Evolutionary conservation across 2,329 filamentous ascomycete species (phyloP).

Genomic region (Fusarium nisikadoi): DNA sequence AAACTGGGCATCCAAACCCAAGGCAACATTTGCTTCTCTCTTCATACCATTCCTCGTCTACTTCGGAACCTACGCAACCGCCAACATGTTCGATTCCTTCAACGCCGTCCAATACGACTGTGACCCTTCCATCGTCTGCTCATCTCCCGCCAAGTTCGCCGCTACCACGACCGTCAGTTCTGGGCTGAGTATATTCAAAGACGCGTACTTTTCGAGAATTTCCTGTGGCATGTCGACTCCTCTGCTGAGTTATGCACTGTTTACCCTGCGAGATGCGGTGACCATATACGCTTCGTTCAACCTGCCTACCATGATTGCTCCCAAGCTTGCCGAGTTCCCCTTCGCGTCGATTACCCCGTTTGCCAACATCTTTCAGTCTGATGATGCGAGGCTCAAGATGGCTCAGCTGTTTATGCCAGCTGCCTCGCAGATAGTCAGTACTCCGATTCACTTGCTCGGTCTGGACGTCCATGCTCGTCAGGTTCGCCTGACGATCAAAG

Average conservation of each 20-base stretch:
- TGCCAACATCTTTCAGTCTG: conserved; percentile 30
- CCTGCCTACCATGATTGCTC: conserved; percentile 37
- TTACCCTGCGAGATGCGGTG: conserved; percentile 38
- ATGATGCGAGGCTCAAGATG: conserved; percentile 40
- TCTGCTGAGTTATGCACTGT: conserved; percentile 37
- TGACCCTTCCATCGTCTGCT: conserved; percentile 33
- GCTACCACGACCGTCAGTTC: conserved; percentile 40
- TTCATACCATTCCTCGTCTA: conserved; percentile 43
- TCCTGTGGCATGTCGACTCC: conserved; percentile 32
- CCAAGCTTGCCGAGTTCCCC: conserved; percentile 38
- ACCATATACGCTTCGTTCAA: conserved; percentile 44
- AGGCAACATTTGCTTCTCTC: conserved; percentile 32
- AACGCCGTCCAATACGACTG: conserved; percentile 31
- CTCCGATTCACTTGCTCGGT: conserved; percentile 40
- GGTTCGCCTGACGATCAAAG: conserved; percentile 23
- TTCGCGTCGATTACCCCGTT: conserved; percentile 32
- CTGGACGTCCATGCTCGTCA: conserved; percentile 37
- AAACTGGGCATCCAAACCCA: conserved; percentile 39
- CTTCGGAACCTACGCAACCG: conserved; percentile 43
- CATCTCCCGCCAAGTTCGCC: conserved; percentile 38
- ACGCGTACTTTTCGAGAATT: conserved; percentile 38
- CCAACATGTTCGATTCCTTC: conserved; percentile 42
- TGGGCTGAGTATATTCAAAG: conserved; percentile 38
- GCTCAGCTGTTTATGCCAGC: conserved; percentile 40
- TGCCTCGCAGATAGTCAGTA: conserved; percentile 38